These are phyloP conservation scores for Bipolaris oryzae DNA, from an alignment of 2,329 filamentous ascomycete genomes.

Conservation along the genomic window DNA sequence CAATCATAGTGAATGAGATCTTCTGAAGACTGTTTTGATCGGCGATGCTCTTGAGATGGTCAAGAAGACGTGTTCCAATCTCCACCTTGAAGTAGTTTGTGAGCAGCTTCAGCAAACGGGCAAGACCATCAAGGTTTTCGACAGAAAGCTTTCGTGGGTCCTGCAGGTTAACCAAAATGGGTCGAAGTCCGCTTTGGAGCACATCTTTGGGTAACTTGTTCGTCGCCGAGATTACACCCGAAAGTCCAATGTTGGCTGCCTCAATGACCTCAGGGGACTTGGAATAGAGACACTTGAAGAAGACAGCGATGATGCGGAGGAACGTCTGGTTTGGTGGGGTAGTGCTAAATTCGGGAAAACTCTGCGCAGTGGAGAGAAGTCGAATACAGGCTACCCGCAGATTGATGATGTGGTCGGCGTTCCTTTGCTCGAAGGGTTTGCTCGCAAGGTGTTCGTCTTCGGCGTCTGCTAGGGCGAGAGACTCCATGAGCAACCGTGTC, in stretches of 20 bases:
- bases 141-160: conserved; percentile 90
- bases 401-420: conserved; percentile 92
- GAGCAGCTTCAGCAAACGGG: conserved; percentile 83
- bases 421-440: conserved; percentile 87
- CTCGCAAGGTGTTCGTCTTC: conserved; percentile 89
- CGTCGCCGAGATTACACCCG: conserved; percentile 83
- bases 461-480: conserved; percentile 89
- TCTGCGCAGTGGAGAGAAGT: conserved; percentile 90
- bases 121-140: conserved; percentile 87
- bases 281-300: conserved; percentile 97
- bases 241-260: conserved; percentile 88
- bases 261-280: conserved; percentile 91
- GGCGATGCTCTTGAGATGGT: conserved; percentile 90
- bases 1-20: conserved; percentile 91
- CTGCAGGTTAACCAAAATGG: conserved; percentile 94
- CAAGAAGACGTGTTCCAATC: conserved; percentile 89
- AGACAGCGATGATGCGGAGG: conserved; percentile 79
- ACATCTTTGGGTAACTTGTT: conserved; percentile 95
- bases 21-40: conserved; percentile 81
- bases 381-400: conserved; percentile 92
- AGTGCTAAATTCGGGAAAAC: conserved; percentile 87
- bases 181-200: conserved; percentile 88
- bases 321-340: conserved; percentile 69
- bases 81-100: conserved; percentile 99
- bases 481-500: conserved; percentile 89